Percentiles rank a stretch among this genome's conserved stretches.
These are phyloP conservation scores for Colletotrichum neosansevieriae DNA, from an alignment of 2,329 filamentous ascomycete genomes.

Conservation along the genomic window DNA sequence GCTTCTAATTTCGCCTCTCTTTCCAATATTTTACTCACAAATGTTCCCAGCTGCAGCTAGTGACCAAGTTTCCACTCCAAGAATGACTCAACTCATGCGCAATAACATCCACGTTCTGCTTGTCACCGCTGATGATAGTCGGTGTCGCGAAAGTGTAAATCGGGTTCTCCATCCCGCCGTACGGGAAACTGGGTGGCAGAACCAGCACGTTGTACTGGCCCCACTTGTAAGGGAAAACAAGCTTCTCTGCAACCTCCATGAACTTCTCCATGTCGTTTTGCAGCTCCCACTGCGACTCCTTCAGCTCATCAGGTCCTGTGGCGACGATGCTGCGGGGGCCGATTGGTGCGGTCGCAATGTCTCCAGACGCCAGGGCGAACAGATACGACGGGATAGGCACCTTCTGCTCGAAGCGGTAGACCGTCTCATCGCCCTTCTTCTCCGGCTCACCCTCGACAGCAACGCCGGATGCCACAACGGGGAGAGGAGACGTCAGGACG, in stretches of 20 bases:
- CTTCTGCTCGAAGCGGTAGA: conserved; percentile 89
- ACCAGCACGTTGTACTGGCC: conserved; percentile 95
- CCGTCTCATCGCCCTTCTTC: conserved; percentile 66
- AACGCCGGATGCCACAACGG: conserved; percentile 92
- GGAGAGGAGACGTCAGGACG: conserved; percentile 85
- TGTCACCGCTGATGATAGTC: conserved; percentile 90
- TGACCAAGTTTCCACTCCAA: conserved; percentile 91
- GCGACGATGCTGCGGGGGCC: conserved; percentile 87
- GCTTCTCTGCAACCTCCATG: conserved; percentile 84
- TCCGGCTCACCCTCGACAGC: conserved; percentile 60
- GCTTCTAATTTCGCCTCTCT: background rate
- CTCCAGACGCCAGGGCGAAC: conserved; percentile 90
- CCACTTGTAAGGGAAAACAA: conserved; percentile 92
- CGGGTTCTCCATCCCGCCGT: conserved; percentile 92
- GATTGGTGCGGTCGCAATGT: conserved; percentile 87
- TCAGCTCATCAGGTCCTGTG: conserved; percentile 88
- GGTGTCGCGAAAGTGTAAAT: conserved; percentile 96
- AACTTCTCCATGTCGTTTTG: conserved; percentile 93
- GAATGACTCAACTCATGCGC: conserved; percentile 83
- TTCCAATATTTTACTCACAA: conserved; percentile 61
- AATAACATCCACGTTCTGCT: conserved; percentile 95
- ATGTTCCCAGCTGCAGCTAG: conserved; percentile 84
- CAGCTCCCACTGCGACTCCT: conserved; percentile 89
- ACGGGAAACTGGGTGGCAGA: conserved; percentile 89
- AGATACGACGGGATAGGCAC: conserved; percentile 95